A percentile compares a stretch with the other conserved stretches of the same genome.
Conservation (phyloP, 1,284 basidiomycete genomes). For the Fomitopsis pinicola region DNA sequence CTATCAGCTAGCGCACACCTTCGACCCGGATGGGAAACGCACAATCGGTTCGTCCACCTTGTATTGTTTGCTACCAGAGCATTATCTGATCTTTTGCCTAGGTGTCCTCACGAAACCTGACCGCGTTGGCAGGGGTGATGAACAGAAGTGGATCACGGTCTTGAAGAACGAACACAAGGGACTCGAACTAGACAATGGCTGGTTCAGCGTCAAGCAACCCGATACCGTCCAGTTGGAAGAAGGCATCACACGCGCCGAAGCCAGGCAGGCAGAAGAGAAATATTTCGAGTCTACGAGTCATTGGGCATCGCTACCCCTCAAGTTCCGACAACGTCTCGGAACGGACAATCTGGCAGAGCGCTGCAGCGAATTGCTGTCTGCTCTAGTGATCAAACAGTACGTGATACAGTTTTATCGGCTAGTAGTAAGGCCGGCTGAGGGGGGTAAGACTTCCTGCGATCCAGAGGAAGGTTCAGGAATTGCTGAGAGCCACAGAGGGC, state of each 20-base stretch:
- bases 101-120: slow-evolving; percentile 84
- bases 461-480: slow-evolving; percentile 42
- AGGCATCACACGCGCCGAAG: slow-evolving; percentile 57
- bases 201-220: slow-evolving; percentile 75
- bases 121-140: slow-evolving; percentile 60
- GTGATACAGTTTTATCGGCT: neutral
- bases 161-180: slow-evolving; percentile 46
- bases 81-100: slow-evolving; percentile 21
- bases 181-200: slow-evolving; percentile 53
- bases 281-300: slow-evolving; percentile 59
- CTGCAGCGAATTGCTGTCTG: slow-evolving; percentile 31
- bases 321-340: slow-evolving; percentile 48
- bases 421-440: neutral
- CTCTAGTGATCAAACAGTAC: slow-evolving; percentile 39
- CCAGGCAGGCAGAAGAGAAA: slow-evolving; percentile 55
- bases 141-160: slow-evolving; percentile 53
- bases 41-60: slow-evolving; percentile 54
- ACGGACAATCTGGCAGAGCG: slow-evolving; percentile 46
- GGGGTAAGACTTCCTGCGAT: slow-evolving; percentile 56
- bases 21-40: slow-evolving; percentile 54
- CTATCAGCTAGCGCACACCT: slow-evolving; percentile 39
- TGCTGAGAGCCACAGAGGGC: slow-evolving; percentile 36
- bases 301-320: slow-evolving; percentile 50
- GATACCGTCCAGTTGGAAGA: slow-evolving; percentile 47
- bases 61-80: neutral